Evolutionary conservation across 352 stramenopile species (phyloP), one percentile per base, ranked within the genome.

Genomic region (Pythium aquatile): DNA sequence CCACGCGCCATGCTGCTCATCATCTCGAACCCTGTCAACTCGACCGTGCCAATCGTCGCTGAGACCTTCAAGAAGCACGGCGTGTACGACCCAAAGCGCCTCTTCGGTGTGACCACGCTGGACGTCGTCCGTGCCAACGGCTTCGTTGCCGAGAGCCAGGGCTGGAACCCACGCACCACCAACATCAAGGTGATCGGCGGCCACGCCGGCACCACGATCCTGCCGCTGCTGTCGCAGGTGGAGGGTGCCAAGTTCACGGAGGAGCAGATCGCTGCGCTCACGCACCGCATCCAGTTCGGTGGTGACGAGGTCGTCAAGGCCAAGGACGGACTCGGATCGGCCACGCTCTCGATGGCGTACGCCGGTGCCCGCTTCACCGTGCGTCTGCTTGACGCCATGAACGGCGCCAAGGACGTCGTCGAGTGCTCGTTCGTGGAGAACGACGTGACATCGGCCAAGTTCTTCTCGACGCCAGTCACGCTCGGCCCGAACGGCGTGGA

Each of bases 1-100:
- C 98, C 98, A 10, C 83, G 99, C 60, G 98, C 97, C 46, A 94
- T 93, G 77, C 83, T 98, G 59, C 76, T 98, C 49, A 98, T 99
- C 77, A 99, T 99, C 75, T 97, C 90, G 66, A 99, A 99, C 86
- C 98, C 98, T 8, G 97, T 99, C 69, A 99, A 99, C 87, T 99
- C 93, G 48, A 99, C 97, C 17, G 97, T 99, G 60, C 98, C 98
- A 24, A 99, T 99, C 73, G 97, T 98, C 53, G 97, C 97, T 48
- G 97, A 99, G 83, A 97, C 98, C 6, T 91, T 99, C 65, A 99
- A 99, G 86, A 97, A 98, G 72, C 70, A 78, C 35, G 90, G 90
- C 44, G 94, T 98, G 35, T 99, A 99, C 85, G 80, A 99, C 81
- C 90, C 91, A 24, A 98, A 98, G 74, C 98, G 98, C 62, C 84